Conservation (phyloP, 345 rosid genomes). For the Populus euphratica region DNA sequence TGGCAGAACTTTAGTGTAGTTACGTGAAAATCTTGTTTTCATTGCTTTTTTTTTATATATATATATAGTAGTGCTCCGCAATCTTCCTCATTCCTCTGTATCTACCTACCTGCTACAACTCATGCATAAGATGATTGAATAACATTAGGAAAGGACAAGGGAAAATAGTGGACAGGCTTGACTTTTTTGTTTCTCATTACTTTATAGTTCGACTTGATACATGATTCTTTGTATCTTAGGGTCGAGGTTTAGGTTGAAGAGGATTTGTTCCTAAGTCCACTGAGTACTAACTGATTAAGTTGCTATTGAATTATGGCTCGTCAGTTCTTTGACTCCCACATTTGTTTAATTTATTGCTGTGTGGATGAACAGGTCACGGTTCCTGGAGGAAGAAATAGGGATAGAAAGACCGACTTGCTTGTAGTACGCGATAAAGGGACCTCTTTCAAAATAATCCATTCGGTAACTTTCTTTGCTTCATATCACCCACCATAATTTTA, state of each 20-base stretch:
- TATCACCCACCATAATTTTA: neutral
- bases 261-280: no score
- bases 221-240: neutral
- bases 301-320: neutral
- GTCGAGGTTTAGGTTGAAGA: no score
- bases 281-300: neutral
- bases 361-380: conserved; percentile 56
- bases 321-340: no score
- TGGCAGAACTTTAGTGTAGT: neutral
- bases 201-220: neutral
- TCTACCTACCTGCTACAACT: neutral
- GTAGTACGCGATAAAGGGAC: conserved; percentile 74
- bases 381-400: conserved; percentile 77
- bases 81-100: neutral
- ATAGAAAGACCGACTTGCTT: conserved; percentile 79
- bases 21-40: neutral
- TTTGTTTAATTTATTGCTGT: neutral
- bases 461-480: conserved; percentile 35
- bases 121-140: neutral
- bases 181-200: neutral
- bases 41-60: neutral
- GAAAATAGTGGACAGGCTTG: neutral
- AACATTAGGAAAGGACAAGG: neutral
- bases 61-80: neutral
- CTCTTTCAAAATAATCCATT: conserved; percentile 69